These are phyloP conservation scores for Paraphaeosphaeria minitans DNA, from an alignment of 2,329 filamentous ascomycete genomes.

Conservation along the genomic window DNA sequence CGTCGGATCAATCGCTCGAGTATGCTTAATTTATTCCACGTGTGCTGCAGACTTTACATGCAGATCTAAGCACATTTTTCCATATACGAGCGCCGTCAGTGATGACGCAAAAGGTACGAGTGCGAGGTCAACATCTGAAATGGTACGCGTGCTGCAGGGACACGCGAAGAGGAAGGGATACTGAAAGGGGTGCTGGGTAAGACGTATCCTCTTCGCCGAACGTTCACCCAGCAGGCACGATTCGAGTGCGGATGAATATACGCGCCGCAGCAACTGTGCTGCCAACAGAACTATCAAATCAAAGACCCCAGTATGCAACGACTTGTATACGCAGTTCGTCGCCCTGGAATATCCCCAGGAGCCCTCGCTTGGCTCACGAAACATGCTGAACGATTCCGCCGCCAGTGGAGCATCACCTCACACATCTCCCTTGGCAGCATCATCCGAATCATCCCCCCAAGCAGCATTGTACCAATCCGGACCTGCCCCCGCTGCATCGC, in stretches of 20 bases:
- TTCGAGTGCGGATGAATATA: too few species aligned
- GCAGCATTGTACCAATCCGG: background rate
- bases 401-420: background rate
- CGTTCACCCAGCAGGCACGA: background rate
- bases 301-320: background rate
- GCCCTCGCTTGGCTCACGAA: background rate
- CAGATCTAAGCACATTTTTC: background rate
- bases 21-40: constrained; percentile 1
- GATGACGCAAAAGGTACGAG: constrained; percentile 1
- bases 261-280: background rate
- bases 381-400: background rate
- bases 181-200: background rate
- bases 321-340: too few species aligned
- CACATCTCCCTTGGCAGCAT: background rate
- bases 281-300: background rate
- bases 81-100: background rate
- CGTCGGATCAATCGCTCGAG: background rate
- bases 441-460: background rate
- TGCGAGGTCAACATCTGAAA: background rate
- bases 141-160: background rate
- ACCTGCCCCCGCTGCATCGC: background rate
- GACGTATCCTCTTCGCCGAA: background rate
- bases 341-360: too few species aligned
- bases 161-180: constrained; percentile 1
- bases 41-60: background rate